These are phyloP conservation scores for Metschnikowia henanensis DNA, from an alignment of 805 yeast genomes.

Conservation along the genomic window DNA sequence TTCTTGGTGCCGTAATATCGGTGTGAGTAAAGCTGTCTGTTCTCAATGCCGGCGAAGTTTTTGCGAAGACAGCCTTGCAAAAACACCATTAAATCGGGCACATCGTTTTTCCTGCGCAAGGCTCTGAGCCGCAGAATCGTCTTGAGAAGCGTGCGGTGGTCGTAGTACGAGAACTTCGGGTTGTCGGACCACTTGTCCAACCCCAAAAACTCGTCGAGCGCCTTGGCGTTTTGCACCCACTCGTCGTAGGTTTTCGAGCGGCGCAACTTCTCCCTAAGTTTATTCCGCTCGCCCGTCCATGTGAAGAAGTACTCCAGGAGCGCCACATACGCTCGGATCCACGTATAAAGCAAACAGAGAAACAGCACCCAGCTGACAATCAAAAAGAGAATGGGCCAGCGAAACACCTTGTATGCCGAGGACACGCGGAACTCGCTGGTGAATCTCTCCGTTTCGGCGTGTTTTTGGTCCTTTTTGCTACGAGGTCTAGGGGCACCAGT, in stretches of 20 bases:
- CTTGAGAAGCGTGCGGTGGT: slow-evolving; percentile 56
- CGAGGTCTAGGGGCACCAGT: slow-evolving; percentile 13
- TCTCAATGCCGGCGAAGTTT: slow-evolving; percentile 80
- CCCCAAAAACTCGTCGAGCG: slow-evolving; percentile 56
- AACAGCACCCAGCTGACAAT: slow-evolving; percentile 54
- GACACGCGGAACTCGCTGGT: slow-evolving; percentile 40
- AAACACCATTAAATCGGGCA: slow-evolving; percentile 51
- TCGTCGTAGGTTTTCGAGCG: slow-evolving; percentile 53
- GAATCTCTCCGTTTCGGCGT: slow-evolving; percentile 14
- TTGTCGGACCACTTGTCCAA: slow-evolving; percentile 64
- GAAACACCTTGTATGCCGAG: slow-evolving; percentile 40
- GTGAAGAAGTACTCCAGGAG: slow-evolving; percentile 58
- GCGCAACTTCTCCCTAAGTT: slow-evolving; percentile 49
- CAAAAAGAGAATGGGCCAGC: slow-evolving; percentile 64
- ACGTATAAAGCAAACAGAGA: slow-evolving; percentile 49
- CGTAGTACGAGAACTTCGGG: slow-evolving; percentile 65
- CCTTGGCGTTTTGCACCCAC: slow-evolving; percentile 60
- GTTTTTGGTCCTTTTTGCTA: slow-evolving; percentile 4
- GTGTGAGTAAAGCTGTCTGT: slow-evolving; percentile 68
- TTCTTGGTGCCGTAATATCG: slow-evolving; percentile 73
- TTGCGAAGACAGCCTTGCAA: slow-evolving; percentile 67
- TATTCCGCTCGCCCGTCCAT: slow-evolving; percentile 59
- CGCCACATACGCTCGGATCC: slow-evolving; percentile 60
- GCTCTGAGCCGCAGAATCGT: slow-evolving; percentile 44
- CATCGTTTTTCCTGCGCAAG: slow-evolving; percentile 28